phyloP scores from a whole-genome alignment of 495 filamentous ascomycete species.

The Podospora anserina region DNA sequence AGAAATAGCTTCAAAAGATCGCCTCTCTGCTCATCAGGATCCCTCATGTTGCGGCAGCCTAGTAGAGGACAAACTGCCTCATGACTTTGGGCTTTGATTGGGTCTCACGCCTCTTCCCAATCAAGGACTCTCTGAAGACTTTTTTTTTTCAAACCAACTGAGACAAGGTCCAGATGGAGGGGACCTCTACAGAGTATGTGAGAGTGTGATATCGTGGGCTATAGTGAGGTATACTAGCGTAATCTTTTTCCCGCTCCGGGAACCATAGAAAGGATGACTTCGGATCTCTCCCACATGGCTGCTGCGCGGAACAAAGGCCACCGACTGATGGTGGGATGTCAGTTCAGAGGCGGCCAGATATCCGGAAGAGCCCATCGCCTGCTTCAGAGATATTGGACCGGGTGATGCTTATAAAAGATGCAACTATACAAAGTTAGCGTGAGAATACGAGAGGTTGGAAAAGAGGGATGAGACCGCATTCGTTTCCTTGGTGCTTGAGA shows the following conservation, averaged over 20 bases:
- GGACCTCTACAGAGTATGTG: not conserved
- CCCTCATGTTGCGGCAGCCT: not conserved
- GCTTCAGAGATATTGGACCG: not conserved
- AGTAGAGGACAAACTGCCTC: not conserved
- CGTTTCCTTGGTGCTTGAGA: not conserved
- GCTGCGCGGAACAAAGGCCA: not conserved
- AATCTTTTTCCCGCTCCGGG: slow-evolving; percentile 3
- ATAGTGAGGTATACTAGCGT: not conserved
- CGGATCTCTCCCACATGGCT: slow-evolving; percentile 1
- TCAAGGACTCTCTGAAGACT: not conserved
- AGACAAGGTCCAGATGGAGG: slow-evolving; percentile 9
- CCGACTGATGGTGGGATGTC: not conserved
- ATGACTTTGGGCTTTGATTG: not conserved
- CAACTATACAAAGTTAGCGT: not conserved
- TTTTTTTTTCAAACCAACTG: slow-evolving; percentile 7
- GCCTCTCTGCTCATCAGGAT: not conserved
- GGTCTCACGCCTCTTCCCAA: not conserved
- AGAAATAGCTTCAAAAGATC: slow-evolving; percentile 19
- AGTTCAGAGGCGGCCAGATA: not conserved
- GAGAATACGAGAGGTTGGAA: not conserved
- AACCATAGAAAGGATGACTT: not conserved
- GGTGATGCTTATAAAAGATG: not conserved
- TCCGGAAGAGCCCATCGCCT: not conserved
- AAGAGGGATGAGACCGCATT: not conserved
- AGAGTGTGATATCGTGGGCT: not conserved